These are phyloP conservation scores for Byssothecium circinans DNA, from an alignment of 2,329 filamentous ascomycete species.

Conservation along the genomic window DNA sequence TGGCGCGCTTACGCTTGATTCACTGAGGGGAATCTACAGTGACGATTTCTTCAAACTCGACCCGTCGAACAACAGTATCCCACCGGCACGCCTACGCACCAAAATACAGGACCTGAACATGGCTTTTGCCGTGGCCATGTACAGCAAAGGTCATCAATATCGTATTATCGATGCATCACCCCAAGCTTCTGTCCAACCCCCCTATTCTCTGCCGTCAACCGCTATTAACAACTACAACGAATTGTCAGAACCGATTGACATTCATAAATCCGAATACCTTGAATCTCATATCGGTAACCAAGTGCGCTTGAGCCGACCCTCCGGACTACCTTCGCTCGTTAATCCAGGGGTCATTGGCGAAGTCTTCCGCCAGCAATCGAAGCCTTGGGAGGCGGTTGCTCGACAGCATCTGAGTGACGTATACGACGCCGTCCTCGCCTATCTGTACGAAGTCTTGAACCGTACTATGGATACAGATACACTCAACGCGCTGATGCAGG, in stretches of 20 bases:
- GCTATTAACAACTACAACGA: slow-evolving; percentile 13
- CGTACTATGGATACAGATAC: slow-evolving; percentile 23
- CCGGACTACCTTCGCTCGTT: slow-evolving; percentile 23
- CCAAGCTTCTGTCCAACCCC: background rate
- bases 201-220: background rate
- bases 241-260: slow-evolving; percentile 9
- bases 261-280: slow-evolving; percentile 19
- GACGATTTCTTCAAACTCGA: slow-evolving; percentile 24
- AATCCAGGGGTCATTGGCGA: slow-evolving; percentile 26
- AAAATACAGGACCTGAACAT: slow-evolving; percentile 31
- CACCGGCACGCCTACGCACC: slow-evolving; percentile 36
- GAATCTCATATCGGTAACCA: slow-evolving; percentile 16
- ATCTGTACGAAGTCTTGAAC: slow-evolving; percentile 16
- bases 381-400: slow-evolving; percentile 23
- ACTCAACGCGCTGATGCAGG: slow-evolving; percentile 15
- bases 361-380: slow-evolving; percentile 27
- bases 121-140: slow-evolving; percentile 28
- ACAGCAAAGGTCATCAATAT: slow-evolving; percentile 29
- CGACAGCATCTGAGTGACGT: slow-evolving; percentile 15
- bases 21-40: slow-evolving; percentile 24
- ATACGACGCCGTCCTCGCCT: slow-evolving; percentile 19
- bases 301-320: slow-evolving; percentile 21
- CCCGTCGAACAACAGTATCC: slow-evolving; percentile 6
- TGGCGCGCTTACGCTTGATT: slow-evolving; percentile 22
- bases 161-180: slow-evolving; percentile 13